Base-by-base conservation (phyloP, 2,329 filamentous ascomycete species). In the Cadophora sp. region DNA sequence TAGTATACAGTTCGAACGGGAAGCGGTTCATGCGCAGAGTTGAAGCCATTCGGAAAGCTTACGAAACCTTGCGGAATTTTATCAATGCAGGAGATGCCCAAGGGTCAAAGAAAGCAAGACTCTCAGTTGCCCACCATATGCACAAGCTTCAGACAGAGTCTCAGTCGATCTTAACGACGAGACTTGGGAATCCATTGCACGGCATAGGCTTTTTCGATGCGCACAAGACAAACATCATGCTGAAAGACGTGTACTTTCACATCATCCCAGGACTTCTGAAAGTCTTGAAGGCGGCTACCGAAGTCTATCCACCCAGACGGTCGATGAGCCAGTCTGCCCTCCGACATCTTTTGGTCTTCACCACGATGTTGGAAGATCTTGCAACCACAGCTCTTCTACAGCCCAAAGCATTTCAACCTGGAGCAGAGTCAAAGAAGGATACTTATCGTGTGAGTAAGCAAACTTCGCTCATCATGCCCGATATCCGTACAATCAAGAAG, bases 181-280 rank as follows among this genome's bases (percentile, higher is more conserved):
- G 64, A 47, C 53, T 65, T 11, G 51, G 36, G 8, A 55, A 45
- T 27, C 48, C 56, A 11, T 27, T 16, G 24, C 36, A 33, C 48
- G 36, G 36, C 24, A 65, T 47, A 47, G 30, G 41, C 1, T 43
- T 53, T 20, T 55, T 45, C 11, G 30, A 53, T 30, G 24, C 7
- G 4, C 8, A 11, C 14, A 45, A 20, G 14, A 66, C 39, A 8
- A 39, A n/a, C 30, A 30, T 24, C 18, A 58, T 62, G 20, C 51
- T 66, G 16, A 24, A 48, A 36, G 64, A 66, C 22, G 7, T 66
- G 22, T 66, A 66, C 43, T 66, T 62, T 20, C 22, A 48, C 33
- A 62, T 59, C 16, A 62, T 62, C 20, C 59, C 59, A 16, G 22
- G 14, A 18, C 20, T 61, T 39, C 20, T 66, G 13, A 33, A 56